phyloP scores from a whole-genome alignment of 495 filamentous ascomycete genomes.

The Ramalina intermedia region DNA sequence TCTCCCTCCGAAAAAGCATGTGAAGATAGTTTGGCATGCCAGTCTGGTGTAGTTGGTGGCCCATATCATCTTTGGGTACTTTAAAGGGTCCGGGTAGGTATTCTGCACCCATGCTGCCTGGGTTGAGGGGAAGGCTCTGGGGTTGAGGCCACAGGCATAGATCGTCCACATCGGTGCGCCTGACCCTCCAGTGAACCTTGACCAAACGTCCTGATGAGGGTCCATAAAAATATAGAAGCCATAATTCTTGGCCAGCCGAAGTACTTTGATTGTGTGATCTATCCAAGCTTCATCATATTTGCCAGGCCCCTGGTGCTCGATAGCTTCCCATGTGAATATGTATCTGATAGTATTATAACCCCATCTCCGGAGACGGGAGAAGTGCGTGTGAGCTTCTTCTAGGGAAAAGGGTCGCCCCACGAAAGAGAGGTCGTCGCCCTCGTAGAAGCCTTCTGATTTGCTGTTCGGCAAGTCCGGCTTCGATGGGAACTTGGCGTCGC shows the following conservation, averaged over 20 bases:
- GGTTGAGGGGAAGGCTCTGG: constrained; percentile 66
- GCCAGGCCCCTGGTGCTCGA: constrained; percentile 85
- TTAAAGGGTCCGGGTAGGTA: constrained; percentile 70
- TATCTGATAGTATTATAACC: constrained; percentile 96
- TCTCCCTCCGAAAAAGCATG: constrained; percentile 81
- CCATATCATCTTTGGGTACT: constrained; percentile 98
- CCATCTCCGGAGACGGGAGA: constrained; percentile 69
- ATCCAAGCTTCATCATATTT: constrained; percentile 93
- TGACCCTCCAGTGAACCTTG: constrained; percentile 81
- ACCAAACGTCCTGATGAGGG: constrained; percentile 97
- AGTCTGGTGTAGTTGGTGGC: constrained; percentile 89
- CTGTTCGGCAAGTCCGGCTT: constrained; percentile 70
- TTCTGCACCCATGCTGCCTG: constrained; percentile 93
- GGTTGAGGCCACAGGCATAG: constrained; percentile 85
- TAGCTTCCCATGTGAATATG: constrained; percentile 98
- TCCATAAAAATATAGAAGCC: constrained; percentile 97
- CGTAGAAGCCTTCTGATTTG: constrained; percentile 66
- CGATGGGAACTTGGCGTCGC: constrained; percentile 58
- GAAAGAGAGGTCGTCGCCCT: constrained; percentile 85
- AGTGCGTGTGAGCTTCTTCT: constrained; percentile 74
- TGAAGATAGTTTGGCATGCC: constrained; percentile 82
- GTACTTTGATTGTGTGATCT: constrained; percentile 68
- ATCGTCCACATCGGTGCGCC: constrained; percentile 97
- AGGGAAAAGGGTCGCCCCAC: constrained; percentile 69
- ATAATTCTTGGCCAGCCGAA: constrained; percentile 74